Conservation (phyloP, 139 green algal genomes). For the Chlamydomonas incerta region DNA sequence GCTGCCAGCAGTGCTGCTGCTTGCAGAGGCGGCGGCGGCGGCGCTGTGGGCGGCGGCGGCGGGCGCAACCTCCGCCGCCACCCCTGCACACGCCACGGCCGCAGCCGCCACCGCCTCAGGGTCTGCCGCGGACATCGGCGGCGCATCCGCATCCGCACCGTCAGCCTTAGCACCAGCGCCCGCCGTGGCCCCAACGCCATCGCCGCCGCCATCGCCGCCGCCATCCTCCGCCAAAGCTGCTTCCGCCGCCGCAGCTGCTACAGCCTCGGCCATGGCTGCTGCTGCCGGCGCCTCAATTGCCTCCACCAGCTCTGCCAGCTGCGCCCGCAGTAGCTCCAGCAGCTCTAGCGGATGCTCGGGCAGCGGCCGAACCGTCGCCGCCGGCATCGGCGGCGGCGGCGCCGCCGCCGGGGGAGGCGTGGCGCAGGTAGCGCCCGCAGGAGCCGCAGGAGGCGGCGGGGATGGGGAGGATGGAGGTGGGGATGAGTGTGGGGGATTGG, state of each 20-base stretch:
- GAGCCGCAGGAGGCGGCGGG: no score
- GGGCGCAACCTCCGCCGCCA: not conserved
- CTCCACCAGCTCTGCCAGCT: conserved; percentile 82
- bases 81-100: no score
- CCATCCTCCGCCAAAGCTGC: not conserved
- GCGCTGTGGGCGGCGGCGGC: no score
- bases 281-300: conserved; percentile 23
- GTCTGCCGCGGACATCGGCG: conserved; percentile 46
- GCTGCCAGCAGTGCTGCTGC: no score
- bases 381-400: not conserved
- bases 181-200: not conserved
- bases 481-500: no score
- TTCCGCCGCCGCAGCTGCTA: not conserved
- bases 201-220: not conserved
- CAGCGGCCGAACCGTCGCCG: conserved; percentile 32
- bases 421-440: no score
- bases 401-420: no score
- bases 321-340: conserved; percentile 77
- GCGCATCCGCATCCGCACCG: not conserved
- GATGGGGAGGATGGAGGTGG: no score
- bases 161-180: no score
- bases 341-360: conserved; percentile 75
- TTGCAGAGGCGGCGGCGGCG: no score
- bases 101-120: not conserved
- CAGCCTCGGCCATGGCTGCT: not conserved